Evolutionary conservation across 2,329 filamentous ascomycete species (phyloP), one percentile per base, ranked within the genome.

Genomic region (Colletotrichum cuscutae): DNA sequence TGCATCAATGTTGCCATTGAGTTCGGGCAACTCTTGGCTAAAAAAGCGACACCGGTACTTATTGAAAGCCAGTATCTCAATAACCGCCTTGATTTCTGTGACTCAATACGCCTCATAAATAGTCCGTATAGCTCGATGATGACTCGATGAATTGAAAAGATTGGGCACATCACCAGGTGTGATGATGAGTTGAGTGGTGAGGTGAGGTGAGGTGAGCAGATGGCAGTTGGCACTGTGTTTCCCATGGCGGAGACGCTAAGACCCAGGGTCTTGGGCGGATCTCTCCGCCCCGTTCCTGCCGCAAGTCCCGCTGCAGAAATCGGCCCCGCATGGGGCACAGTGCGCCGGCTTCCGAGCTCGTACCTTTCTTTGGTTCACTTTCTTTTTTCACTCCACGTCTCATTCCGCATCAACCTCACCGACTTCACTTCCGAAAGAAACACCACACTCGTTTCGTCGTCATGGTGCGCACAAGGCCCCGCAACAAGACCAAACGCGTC

Each of bases 381-480:
- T 4, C 42, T n/a, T 49, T 49, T 52, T 30, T 52, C 60, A 62
- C 42, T 46, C 53, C 60, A 49, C 5, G 46, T 24, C 42, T 62
- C 42, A n/a, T 5, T 32, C 30, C 24, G 15, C 24, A 0, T 63
- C 52, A 9, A n/a, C 24, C 19, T 49, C 2, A 49, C 11, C 19
- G n/a, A 22, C 30, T 52, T 19, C 42, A 22, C 22, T 52, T 6
- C 6, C 52, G 9, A 28, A 11, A 9, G 22, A 12, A 19, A 56
- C 32, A 1, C 37, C 26, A 35, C 19, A 19, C 15, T 28, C 12
- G 15, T 15, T n/a, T 1, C n/a, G 32, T 22, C 42, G 11, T 42
- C 22, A 72, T 73, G 71, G 71, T 73, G 32, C 52, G 66, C 5
- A 73, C 71, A 19, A 56, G 71, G 15, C 54, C 66, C 12, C 71